Conservation (phyloP, 345 rosid species). For the Eucalyptus melliodora region DNA sequence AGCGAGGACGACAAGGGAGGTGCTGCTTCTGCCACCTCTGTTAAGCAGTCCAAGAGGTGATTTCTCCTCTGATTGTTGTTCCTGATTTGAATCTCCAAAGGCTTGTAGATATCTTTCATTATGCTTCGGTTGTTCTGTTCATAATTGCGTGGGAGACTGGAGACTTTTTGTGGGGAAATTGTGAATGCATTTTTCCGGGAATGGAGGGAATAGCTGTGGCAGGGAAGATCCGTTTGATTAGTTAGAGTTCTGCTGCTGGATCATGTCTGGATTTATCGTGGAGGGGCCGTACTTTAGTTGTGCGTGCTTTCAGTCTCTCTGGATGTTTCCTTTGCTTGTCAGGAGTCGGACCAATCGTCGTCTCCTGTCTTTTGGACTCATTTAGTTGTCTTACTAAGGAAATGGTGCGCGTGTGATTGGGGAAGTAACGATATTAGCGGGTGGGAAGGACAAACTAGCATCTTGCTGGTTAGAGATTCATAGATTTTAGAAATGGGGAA, state of each 20-base stretch:
- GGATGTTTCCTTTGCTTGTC: neutral
- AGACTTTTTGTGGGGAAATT: neutral
- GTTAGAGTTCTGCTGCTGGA: neutral
- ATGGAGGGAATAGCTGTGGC: neutral
- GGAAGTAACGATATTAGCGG: neutral
- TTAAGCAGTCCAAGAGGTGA: constrained; percentile 51
- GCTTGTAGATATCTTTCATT: neutral
- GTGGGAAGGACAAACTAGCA: neutral
- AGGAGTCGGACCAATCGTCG: neutral
- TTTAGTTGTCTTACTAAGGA: neutral
- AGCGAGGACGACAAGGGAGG: constrained; percentile 38
- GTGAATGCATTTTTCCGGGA: neutral
- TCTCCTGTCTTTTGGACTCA: neutral
- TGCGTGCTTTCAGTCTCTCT: neutral
- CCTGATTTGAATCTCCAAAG: neutral
- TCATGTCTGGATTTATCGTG: neutral
- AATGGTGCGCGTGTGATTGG: neutral
- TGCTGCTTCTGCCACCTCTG: constrained; percentile 17
- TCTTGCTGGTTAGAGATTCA: neutral
- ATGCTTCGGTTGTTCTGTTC: neutral
- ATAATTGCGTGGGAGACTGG: neutral
- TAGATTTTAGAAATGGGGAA: neutral
- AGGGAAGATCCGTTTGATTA: neutral
- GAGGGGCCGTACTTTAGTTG: neutral
- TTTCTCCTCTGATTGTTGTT: neutral